These are phyloP conservation scores for Malus domestica DNA, from an alignment of 306 rosid genomes.

Conservation along the genomic window DNA sequence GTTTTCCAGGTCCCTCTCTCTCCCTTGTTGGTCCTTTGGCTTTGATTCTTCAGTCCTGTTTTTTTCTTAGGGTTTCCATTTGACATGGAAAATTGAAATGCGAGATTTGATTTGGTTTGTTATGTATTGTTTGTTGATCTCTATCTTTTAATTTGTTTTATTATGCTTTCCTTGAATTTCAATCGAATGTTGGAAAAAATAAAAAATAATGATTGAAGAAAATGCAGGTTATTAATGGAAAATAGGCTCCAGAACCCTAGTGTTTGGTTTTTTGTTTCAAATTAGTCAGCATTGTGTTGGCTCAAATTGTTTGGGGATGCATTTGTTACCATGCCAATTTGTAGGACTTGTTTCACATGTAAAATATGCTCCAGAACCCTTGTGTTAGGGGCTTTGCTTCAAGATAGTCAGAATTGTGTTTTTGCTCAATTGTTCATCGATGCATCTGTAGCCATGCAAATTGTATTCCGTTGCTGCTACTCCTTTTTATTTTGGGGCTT, in stretches of 20 bases:
- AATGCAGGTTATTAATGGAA: too few species aligned
- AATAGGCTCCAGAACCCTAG: not conserved
- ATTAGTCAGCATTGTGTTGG: not conserved
- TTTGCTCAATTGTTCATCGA: too few species aligned
- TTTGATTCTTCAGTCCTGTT: not conserved
- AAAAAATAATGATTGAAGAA: not conserved
- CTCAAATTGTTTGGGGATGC: not conserved
- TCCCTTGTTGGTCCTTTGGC: not conserved
- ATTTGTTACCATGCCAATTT: not conserved
- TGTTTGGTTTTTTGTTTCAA: not conserved
- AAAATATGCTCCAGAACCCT: too few species aligned
- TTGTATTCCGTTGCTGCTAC: too few species aligned
- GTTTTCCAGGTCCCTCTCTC: conserved; percentile 59
- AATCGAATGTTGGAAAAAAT: not conserved
- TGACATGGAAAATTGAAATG: not conserved
- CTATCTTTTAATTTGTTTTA: not conserved
- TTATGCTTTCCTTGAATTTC: not conserved
- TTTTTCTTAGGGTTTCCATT: not conserved
- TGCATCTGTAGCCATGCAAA: too few species aligned
- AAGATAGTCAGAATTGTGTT: too few species aligned
- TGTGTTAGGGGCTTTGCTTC: too few species aligned
- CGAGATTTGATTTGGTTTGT: not conserved
- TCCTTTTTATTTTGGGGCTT: too few species aligned
- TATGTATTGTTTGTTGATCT: not conserved
- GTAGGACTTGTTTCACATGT: too few species aligned